Conservation (phyloP, 805 yeast species). For the Myxozyma neglecta region DNA sequence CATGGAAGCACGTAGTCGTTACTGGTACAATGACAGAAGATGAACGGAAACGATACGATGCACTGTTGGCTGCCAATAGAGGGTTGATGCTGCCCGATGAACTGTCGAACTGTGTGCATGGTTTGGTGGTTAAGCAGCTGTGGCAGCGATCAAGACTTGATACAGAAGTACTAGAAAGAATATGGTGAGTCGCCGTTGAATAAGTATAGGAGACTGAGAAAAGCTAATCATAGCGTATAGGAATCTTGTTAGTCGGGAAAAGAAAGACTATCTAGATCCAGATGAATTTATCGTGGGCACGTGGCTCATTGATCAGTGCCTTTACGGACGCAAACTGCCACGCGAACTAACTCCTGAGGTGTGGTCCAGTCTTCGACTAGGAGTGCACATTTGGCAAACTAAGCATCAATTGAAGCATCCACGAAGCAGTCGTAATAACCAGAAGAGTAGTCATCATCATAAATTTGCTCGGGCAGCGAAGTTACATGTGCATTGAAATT, state of each 20-base stretch:
- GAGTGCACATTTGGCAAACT: slow-evolving; percentile 34
- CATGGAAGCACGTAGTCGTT: slow-evolving; percentile 33
- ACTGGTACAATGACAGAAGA: slow-evolving; percentile 39
- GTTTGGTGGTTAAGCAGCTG: slow-evolving; percentile 65
- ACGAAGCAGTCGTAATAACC: not conserved
- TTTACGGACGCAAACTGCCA: slow-evolving; percentile 91
- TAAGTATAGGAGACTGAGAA: too few species aligned
- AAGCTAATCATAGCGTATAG: not conserved
- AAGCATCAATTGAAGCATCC: slow-evolving; percentile 11
- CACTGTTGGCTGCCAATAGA: slow-evolving; percentile 87
- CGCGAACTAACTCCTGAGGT: slow-evolving; percentile 61
- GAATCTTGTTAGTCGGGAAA: slow-evolving; percentile 53
- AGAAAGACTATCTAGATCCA: slow-evolving; percentile 73
- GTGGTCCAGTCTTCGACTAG: slow-evolving; percentile 71
- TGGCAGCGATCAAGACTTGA: slow-evolving; percentile 81
- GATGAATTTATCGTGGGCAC: slow-evolving; percentile 91
- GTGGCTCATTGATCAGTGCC: slow-evolving; percentile 96
- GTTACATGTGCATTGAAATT: not conserved
- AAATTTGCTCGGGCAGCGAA: slow-evolving; percentile 3
- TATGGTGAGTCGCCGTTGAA: slow-evolving; percentile 51
- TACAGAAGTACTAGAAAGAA: slow-evolving; percentile 55
- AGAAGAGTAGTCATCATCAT: not conserved
- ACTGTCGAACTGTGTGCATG: slow-evolving; percentile 27
- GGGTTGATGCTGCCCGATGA: slow-evolving; percentile 45
- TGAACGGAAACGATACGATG: slow-evolving; percentile 88